Evolutionary conservation across 306 rosid genomes (phyloP).

Genomic region (Crotalaria pallida): DNA sequence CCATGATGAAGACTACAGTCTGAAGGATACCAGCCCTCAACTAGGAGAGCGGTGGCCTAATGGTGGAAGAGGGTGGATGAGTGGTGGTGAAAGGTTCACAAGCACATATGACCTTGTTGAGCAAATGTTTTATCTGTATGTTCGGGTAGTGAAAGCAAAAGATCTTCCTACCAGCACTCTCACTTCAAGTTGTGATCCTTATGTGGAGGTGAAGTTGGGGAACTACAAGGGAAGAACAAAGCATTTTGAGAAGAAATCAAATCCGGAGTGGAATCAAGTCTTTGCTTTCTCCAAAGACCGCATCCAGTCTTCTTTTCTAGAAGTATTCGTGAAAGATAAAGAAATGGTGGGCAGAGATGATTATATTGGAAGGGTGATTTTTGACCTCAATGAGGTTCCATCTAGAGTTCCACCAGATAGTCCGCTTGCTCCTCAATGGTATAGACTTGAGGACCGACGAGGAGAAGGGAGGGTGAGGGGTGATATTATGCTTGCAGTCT

Average conservation of each 20-base stretch:
- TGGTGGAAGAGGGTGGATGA: constrained; percentile 71
- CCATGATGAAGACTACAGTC: constrained; percentile 46
- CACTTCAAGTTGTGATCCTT: constrained; percentile 80
- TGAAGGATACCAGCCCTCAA: constrained; percentile 75
- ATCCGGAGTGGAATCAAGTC: constrained; percentile 96
- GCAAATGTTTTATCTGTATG: constrained; percentile 77
- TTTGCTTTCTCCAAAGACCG: constrained; percentile 87
- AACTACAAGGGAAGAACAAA: constrained; percentile 84
- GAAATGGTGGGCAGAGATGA: constrained; percentile 92
- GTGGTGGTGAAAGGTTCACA: constrained; percentile 50
- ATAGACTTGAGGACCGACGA: constrained; percentile 64
- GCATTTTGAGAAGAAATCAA: constrained; percentile 65
- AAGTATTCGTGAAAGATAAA: constrained; percentile 81
- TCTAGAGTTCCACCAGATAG: constrained; percentile 94
- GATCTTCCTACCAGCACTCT: constrained; percentile 64
- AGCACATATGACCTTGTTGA: constrained; percentile 88
- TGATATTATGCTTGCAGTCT: constrained; percentile 86
- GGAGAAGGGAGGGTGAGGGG: constrained; percentile 76
- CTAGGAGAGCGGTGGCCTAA: constrained; percentile 84
- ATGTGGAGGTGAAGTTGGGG: constrained; percentile 84
- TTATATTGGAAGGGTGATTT: constrained; percentile 68
- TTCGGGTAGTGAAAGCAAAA: constrained; percentile 72
- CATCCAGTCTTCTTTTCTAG: constrained; percentile 71
- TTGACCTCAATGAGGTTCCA: constrained; percentile 86
- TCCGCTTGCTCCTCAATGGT: constrained; percentile 94